Base-by-base conservation (phyloP, 208 protist genomes). In the Leishmania martiniquensis region DNA sequence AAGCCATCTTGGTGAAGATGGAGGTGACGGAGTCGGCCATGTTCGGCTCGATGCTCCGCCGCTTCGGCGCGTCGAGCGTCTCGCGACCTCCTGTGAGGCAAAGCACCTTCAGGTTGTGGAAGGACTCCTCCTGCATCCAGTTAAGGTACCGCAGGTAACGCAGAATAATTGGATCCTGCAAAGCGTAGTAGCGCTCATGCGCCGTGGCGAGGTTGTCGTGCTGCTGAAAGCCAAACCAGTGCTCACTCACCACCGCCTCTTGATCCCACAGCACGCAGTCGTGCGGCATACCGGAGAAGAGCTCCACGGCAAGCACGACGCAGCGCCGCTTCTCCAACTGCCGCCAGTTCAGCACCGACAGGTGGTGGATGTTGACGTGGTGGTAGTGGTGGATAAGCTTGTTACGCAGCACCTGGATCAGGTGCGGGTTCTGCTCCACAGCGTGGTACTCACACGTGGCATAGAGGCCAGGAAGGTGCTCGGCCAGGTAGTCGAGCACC, bases 81-180 rank as follows among this genome's bases (percentile, higher is more conserved):
- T 93, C 90, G 34, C 90, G 84, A 59, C 93, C 93, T 39, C 76
- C 93, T 0, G 93, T 97, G 15, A 93, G 72, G 80, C 93, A 95
- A 47, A 97, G 85, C 32, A 97, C 90, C 79, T 95, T 93, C 15
- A 97, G 74, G 57, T 84, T 89, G 82, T 97, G 90, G 55, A 94
- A 95, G 9, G 87, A 94, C 76, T 95, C 91, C 87, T 97, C 93
- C 80, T 95, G 91, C 84, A 97, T 83, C 91, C 93, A 97, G 76
- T 89, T 89, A 1, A 94, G 67, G 72, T 97, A 97, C 49, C 93
- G 91, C 71, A 97, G 84, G 57, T 97, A 97, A 69, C 93, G 91
- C 69, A 97, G 75, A 51, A 97, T 88, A 32, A 94, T 71, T 15
- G 93, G 93, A 76, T 97, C 93, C 72, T 87, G 80, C 71, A 87